Base-by-base conservation (phyloP, 129 eudicot species). In the Kitagawia praeruptora region DNA sequence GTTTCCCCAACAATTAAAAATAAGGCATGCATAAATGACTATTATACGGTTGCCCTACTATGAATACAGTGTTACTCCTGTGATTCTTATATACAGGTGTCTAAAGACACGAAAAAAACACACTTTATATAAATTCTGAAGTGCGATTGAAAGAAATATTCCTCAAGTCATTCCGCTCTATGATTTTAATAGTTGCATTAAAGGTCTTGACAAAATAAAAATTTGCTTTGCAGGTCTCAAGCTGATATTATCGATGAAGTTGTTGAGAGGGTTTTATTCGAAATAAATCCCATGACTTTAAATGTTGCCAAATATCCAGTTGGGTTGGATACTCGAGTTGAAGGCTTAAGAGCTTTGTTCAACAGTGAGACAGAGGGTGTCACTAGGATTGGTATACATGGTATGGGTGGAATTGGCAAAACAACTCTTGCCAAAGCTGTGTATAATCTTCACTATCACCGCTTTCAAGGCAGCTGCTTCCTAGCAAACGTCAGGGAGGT, bases 391-490 rank as follows among this genome's bases (percentile, higher is more conserved):
- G 71, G 71, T 28, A 64, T 64, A 64, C 39, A 64, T 28, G 71
- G 71, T 64, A 64, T 64, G 71, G 71, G 71, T 27, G 66, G 71
- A 25, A 21, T 64, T 27, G 71, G 71, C 19, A 64, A 64, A 64
- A 64, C 63, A 54, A 54, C 63, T 54, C 63, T 54, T 54, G 63
- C 63, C 63, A 54, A 54, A 54, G 63, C 63, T 54, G 63, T 54
- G 23, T 54, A 54, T 54, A 54, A 54, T 23, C 63, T 4, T 4
- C 19, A 54, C 27, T 54, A 54, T 54, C 63, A 2, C 8, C 63
- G 3, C 8, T 54, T 54, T 54, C 63, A 54, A 21, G 63, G 63
- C 63, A 54, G 63, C 8, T 19, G 63, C 27, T 54, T 54, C 63
- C 27, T 54, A 54, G 63, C 63, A 54, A 54, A 54, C 8, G 63